Percentiles rank a stretch among this genome's conserved stretches.
Evolutionary conservation across 768 basidiomycete species (phyloP).

Genomic region (Nidula microcarpa): DNA sequence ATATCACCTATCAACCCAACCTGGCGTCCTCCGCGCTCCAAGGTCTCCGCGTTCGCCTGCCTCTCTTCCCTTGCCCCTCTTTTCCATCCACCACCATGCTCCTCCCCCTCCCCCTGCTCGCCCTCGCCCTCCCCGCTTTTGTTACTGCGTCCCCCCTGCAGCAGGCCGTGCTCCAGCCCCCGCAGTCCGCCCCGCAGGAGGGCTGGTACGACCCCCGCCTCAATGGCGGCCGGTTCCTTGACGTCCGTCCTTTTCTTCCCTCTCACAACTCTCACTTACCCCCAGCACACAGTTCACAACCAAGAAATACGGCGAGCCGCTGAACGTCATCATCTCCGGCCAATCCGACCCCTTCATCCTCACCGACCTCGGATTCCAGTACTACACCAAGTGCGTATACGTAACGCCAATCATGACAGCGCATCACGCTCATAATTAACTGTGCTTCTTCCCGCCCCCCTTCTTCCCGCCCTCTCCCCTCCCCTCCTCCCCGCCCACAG

Average conservation of each 20-base stretch:
- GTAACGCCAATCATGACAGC: too few relatives aligned
- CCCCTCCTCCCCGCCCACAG: constrained; percentile 22
- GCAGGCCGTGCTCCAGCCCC: not conserved
- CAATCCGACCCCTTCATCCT: constrained; percentile 78
- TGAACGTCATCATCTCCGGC: constrained; percentile 81
- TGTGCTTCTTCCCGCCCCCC: too few relatives aligned
- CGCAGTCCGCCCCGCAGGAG: not conserved
- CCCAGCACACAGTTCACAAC: constrained; percentile 53
- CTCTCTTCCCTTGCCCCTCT: not conserved
- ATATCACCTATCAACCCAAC: not conserved
- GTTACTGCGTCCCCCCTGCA: not conserved
- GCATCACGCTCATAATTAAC: too few relatives aligned
- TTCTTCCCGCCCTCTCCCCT: not conserved
- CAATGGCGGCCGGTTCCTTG: constrained; percentile 71
- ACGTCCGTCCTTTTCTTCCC: constrained; percentile 44
- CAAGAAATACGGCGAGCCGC: constrained; percentile 67
- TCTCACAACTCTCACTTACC: not conserved
- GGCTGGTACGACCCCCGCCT: constrained; percentile 68
- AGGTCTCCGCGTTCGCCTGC: not conserved
- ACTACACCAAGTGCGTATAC: constrained; percentile 58
- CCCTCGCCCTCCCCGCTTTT: not conserved
- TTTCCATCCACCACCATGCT: not conserved
- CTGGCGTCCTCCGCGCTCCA: not conserved
- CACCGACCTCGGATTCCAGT: constrained; percentile 65
- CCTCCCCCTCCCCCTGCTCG: not conserved